A percentile compares a stretch with the other conserved stretches of the same genome.
Evolutionary conservation across 108 stramenopile genomes (phyloP).

Genomic region (Skeletonema grethae): DNA sequence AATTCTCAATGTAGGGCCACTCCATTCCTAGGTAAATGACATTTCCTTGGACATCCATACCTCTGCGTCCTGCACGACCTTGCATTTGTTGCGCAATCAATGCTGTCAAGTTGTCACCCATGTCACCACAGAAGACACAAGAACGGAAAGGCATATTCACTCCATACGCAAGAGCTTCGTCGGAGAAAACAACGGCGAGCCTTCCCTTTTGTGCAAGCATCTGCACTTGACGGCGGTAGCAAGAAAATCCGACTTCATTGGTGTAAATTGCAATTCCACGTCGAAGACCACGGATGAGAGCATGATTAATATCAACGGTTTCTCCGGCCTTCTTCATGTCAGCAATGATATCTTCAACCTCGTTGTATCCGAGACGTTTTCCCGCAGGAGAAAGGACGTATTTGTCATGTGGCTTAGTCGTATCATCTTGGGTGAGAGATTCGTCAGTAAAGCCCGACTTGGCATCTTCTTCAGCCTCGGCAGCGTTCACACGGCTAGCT

Average conservation of each 20-base stretch:
- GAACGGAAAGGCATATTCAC: constrained; percentile 99
- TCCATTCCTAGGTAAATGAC: constrained; percentile 97
- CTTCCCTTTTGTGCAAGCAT: constrained; percentile 97
- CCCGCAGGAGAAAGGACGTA: constrained; percentile 92
- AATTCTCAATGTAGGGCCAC: constrained; percentile 94
- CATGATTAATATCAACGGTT: constrained; percentile 90
- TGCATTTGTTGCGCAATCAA: constrained; percentile 99
- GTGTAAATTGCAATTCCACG: constrained; percentile 99
- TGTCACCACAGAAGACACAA: constrained; percentile 97
- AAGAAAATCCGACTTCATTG: constrained; percentile 96
- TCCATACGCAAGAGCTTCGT: constrained; percentile 98
- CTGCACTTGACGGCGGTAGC: constrained; percentile 97
- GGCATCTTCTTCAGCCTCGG: constrained; percentile 92
- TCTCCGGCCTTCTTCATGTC: constrained; percentile 95
- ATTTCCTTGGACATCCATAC: constrained; percentile 99
- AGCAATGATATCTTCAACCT: constrained; percentile 93
- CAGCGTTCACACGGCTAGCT: constrained; percentile 85
- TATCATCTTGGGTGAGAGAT: constrained; percentile 88
- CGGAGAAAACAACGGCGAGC: constrained; percentile 97
- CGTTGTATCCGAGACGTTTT: constrained; percentile 89
- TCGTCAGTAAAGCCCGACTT: constrained; percentile 90
- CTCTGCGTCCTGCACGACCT: constrained; percentile 98
- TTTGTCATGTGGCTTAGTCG: constrained; percentile 95
- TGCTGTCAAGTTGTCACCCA: constrained; percentile 90
- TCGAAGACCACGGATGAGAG: constrained; percentile 95